A percentile compares a stretch with the other conserved stretches of the same genome.
These are phyloP conservation scores for Hymenoscyphus salicellus DNA, from an alignment of 2,329 filamentous ascomycete genomes.

Conservation along the genomic window DNA sequence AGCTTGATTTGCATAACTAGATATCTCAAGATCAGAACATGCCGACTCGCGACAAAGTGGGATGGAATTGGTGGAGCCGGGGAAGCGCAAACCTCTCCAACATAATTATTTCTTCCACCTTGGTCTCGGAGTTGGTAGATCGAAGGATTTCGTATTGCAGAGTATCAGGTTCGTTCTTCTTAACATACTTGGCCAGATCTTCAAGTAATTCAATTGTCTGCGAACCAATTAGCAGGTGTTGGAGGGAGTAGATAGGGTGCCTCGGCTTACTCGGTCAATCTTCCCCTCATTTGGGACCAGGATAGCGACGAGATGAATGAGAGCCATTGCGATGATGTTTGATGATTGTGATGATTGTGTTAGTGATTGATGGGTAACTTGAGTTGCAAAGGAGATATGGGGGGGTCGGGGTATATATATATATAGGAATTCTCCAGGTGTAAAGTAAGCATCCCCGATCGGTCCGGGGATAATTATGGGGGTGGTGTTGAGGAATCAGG, in stretches of 20 bases:
- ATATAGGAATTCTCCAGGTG: background rate
- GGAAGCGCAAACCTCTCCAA: slow-evolving; percentile 29
- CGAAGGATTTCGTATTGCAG: slow-evolving; percentile 29
- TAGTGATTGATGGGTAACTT: background rate
- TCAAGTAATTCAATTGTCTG: slow-evolving; percentile 32
- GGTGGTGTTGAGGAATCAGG: background rate
- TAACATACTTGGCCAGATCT: slow-evolving; percentile 22
- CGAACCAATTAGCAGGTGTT: slow-evolving; percentile 2
- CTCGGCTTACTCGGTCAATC: slow-evolving; percentile 26
- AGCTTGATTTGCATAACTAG: slow-evolving; percentile 32
- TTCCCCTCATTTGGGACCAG: slow-evolving; percentile 31
- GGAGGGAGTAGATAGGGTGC: background rate
- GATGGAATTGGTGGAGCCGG: background rate
- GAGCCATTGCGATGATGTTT: slow-evolving; percentile 19
- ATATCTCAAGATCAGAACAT: background rate
- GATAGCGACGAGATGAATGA: slow-evolving; percentile 27
- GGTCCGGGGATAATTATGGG: background rate
- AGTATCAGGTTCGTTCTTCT: slow-evolving; percentile 31
- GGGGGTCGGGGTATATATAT: background rate
- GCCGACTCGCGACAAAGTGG: no score
- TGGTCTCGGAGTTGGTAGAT: slow-evolving; percentile 28
- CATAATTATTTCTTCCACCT: slow-evolving; percentile 32
- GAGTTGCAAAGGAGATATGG: background rate
- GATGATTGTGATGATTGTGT: background rate
- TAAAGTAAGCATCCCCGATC: background rate